Base-by-base conservation (phyloP, 2,329 filamentous ascomycete genomes). In the Cytospora chrysosperma region DNA sequence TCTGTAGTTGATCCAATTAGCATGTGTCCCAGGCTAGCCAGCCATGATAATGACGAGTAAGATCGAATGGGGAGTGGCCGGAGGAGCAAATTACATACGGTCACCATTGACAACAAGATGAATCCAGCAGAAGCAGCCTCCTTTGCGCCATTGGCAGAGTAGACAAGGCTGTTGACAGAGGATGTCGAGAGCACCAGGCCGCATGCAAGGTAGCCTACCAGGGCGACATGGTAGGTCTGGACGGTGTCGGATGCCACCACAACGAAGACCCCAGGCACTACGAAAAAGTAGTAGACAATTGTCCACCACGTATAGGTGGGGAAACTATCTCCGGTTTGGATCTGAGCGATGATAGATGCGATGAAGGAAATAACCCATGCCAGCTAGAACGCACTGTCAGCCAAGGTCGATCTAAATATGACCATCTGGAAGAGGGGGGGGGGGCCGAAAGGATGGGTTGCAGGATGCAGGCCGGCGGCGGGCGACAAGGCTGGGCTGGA, bases 291-390 rank as follows among this genome's bases (percentile, higher is more conserved):
- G 78, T 93, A 98, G 64, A 91, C 88, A 62, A 93, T 82, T 1
- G 90, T 85, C 91, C 94, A 99, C 94, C 95, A 99, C 26, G 90
- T 88, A 75, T 93, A 97, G 68, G 92, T 91, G 17, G 93, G 92
- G 72, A 93, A 97, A 8, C 74, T 71, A 28, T 74, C 73, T 60
- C 77, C 77, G 58, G 77, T 78, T 64, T 83, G 77, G 50, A 85
- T 72, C 63, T 85, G 82, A 49, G 89, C 88, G 70, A 97, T 87
- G 73, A 97, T 88, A 65, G 91, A 94, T 67, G 88, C 84, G 72
- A 98, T 85, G 75, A 98, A 96, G 53, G 92, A 87, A 72, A 99
- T 97, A 69, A 97, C 77, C 95, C 95, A 99, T 64, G 93, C 94
- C 68, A 97, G 88, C 94, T 98, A 75, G 7, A 67, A 61, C 49